Percentiles rank a stretch among this genome's conserved stretches.
Evolutionary conservation across 768 basidiomycete species (phyloP).

Genomic region (Lentinula edodes): DNA sequence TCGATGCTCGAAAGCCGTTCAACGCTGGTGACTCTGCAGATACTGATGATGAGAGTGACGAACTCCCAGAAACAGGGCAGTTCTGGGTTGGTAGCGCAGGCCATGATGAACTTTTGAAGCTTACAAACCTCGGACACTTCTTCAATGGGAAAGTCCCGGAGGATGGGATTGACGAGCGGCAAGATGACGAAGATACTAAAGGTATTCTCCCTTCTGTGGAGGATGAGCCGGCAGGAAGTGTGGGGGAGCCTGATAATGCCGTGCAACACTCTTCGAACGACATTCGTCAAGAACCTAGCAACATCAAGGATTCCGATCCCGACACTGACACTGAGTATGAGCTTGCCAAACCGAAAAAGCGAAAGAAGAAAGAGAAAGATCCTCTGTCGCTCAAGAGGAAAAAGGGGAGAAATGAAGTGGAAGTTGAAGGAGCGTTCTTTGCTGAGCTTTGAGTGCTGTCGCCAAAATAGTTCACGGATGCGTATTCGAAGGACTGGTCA

Average conservation of each 20-base stretch:
- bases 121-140: conserved; percentile 80
- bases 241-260: background rate
- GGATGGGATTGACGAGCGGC: conserved; percentile 29
- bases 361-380: conserved; percentile 54
- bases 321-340: conserved; percentile 20
- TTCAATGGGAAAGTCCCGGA: conserved; percentile 36
- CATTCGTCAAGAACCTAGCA: conserved; percentile 4
- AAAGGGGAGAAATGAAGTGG: conserved; percentile 56
- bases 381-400: conserved; percentile 43
- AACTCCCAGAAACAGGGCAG: conserved; percentile 18
- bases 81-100: conserved; percentile 93
- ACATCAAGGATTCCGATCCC: conserved; percentile 7
- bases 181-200: conserved; percentile 23
- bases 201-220: conserved; percentile 20
- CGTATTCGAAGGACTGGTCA: no score
- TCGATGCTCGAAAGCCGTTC: conserved; percentile 10
- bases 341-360: conserved; percentile 36
- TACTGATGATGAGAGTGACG: conserved; percentile 8
- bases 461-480: no score
- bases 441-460: conserved; percentile 40
- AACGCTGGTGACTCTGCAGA: background rate
- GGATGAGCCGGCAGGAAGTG: conserved; percentile 20
- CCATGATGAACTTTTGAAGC: conserved; percentile 79
- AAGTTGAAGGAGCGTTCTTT: conserved; percentile 61
- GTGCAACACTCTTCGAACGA: background rate